Evolutionary conservation across 139 green algal species (phyloP).

Genomic region (Pleodorina starrii): DNA sequence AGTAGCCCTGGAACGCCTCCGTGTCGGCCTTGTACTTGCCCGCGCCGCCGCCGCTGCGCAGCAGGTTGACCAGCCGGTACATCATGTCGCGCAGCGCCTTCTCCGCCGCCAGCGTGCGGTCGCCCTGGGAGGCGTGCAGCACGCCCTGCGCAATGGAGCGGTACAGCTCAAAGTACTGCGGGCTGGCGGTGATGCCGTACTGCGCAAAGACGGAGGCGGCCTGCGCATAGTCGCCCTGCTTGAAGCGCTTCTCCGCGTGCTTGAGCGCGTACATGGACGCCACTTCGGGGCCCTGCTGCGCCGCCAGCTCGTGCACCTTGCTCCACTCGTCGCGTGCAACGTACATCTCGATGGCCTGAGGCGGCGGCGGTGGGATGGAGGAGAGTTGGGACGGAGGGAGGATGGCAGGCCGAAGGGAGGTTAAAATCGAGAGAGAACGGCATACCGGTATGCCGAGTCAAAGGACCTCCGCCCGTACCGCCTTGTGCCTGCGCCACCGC

Average conservation of each 20-base stretch:
- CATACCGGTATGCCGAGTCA: no score
- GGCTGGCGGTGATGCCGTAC: constrained; percentile 59
- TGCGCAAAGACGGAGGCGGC: constrained; percentile 63
- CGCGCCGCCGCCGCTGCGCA: constrained; percentile 28
- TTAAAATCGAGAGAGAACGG: not conserved
- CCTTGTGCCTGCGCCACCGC: no score
- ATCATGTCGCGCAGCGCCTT: constrained; percentile 59
- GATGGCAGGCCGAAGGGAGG: not conserved
- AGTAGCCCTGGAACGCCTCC: constrained; percentile 63
- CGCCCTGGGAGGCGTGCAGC: constrained; percentile 56
- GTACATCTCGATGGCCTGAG: constrained; percentile 75
- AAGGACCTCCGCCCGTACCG: no score
- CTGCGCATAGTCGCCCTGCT: constrained; percentile 68
- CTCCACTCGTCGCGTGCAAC: constrained; percentile 77
- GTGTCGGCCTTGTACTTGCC: constrained; percentile 54
- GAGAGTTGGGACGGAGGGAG: no score
- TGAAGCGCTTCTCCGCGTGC: constrained; percentile 75
- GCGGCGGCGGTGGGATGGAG: no score
- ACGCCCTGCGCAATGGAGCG: constrained; percentile 72
- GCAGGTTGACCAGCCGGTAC: constrained; percentile 60
- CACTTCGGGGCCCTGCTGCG: constrained; percentile 70
- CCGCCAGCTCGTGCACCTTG: constrained; percentile 77
- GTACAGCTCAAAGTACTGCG: constrained; percentile 79
- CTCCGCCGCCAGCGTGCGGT: constrained; percentile 58
- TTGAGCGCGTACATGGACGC: constrained; percentile 63